A percentile compares a stretch with the other conserved stretches of the same genome.
Conservation (phyloP, 805 yeast species). For the Wickerhamomyces bovis region DNA sequence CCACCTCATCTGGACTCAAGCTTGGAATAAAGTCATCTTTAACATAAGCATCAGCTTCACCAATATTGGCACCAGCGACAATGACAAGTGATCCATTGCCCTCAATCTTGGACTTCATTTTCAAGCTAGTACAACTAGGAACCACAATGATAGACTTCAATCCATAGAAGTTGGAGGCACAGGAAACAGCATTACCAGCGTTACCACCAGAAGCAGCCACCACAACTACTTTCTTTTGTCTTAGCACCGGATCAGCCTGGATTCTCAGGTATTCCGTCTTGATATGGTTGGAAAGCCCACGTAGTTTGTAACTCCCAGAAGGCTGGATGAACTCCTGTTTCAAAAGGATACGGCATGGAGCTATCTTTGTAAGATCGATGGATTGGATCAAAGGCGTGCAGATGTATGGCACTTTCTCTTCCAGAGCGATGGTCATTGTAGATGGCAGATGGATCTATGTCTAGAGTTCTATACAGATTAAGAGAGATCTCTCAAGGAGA, state of each 20-base stretch:
- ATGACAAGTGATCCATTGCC: conserved; percentile 46
- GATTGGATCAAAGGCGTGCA: conserved; percentile 35
- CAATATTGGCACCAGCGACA: conserved; percentile 39
- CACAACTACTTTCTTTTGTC: conserved; percentile 31
- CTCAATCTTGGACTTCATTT: conserved; percentile 40
- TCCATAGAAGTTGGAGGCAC: conserved; percentile 33
- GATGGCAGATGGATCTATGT: too few relatives aligned
- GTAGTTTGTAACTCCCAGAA: conserved; percentile 49
- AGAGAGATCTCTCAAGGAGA: neutral
- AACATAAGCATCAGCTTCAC: conserved; percentile 45
- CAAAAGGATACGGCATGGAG: conserved; percentile 34
- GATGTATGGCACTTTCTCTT: conserved; percentile 14
- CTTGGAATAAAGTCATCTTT: conserved; percentile 25
- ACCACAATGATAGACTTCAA: conserved; percentile 51
- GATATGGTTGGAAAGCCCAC: conserved; percentile 49
- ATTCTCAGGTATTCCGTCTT: conserved; percentile 26
- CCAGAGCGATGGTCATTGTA: conserved; percentile 3
- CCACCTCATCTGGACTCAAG: conserved; percentile 21
- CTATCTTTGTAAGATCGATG: conserved; percentile 24
- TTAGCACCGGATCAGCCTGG: conserved; percentile 15
- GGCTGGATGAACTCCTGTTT: conserved; percentile 52
- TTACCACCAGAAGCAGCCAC: conserved; percentile 53
- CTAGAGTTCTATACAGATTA: too few relatives aligned
- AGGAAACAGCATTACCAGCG: conserved; percentile 51
- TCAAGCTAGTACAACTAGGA: conserved; percentile 42